A percentile compares a stretch with the other conserved stretches of the same genome.
Evolutionary conservation across 176 grass and related monocot genomes (phyloP).

Genomic region (Carex cristatella): DNA sequence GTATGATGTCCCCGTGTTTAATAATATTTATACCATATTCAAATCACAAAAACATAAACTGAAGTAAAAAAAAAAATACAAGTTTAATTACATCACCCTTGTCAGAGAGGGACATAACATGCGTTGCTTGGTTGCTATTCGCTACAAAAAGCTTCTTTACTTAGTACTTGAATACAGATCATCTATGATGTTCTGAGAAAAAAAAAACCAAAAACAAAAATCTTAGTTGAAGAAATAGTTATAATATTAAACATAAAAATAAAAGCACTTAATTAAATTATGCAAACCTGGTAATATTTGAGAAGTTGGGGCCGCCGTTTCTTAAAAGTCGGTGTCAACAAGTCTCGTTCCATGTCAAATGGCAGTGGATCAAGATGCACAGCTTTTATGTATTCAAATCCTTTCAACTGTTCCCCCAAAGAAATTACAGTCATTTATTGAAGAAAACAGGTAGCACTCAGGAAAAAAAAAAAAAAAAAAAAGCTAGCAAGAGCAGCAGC

Average conservation of each 20-base stretch:
- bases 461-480: background rate
- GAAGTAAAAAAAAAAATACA: background rate
- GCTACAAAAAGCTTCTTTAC: background rate
- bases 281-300: constrained; percentile 30
- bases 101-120: background rate
- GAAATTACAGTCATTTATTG: background rate
- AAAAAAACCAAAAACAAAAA: background rate
- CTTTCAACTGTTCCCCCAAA: constrained; percentile 24
- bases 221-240: background rate
- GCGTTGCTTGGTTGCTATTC: background rate
- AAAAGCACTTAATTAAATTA: background rate
- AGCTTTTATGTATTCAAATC: constrained; percentile 31
- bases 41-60: background rate
- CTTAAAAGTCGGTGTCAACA: constrained; percentile 29
- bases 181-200: constrained; percentile 3
- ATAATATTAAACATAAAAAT: background rate
- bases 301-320: constrained; percentile 27
- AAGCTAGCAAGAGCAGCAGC: background rate
- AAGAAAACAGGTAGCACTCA: background rate
- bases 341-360: constrained; percentile 28
- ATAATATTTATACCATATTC: background rate
- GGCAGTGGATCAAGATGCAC: constrained; percentile 31
- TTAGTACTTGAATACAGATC: constrained; percentile 10
- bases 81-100: background rate
- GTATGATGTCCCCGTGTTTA: background rate